A percentile compares a stretch with the other conserved stretches of the same genome.
Conservation (phyloP, 148 eudicot species). For the Nyssa sinensis region DNA sequence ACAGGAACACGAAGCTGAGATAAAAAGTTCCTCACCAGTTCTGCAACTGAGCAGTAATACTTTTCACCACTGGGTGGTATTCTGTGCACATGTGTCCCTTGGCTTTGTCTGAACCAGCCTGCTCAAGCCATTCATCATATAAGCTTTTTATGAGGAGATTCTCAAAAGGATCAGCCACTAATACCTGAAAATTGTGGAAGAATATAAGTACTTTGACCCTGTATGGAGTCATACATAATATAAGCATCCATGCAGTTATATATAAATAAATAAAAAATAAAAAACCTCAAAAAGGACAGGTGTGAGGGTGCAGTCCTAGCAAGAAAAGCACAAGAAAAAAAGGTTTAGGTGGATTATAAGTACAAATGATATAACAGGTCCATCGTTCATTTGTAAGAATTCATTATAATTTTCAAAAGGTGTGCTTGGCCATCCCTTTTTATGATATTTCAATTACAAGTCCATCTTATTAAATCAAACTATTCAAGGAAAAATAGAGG, state of each 20-base stretch:
- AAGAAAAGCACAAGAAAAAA: not conserved
- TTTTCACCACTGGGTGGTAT: conserved; percentile 85
- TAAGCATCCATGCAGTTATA: not conserved
- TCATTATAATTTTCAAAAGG: no score
- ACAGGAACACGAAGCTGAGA: not conserved
- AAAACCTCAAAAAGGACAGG: no score
- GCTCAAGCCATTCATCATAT: conserved; percentile 77
- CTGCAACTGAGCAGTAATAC: conserved; percentile 73
- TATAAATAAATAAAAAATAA: not conserved
- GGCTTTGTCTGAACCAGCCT: conserved; percentile 86
- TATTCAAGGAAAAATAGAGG: no score
- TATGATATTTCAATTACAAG: no score
- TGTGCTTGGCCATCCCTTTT: no score
- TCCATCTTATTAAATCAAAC: no score
- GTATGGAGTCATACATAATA: not conserved
- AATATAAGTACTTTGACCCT: not conserved
- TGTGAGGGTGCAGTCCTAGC: no score
- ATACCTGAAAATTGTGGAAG: conserved; percentile 45
- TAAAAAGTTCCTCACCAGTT: conserved; percentile 58
- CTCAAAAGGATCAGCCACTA: conserved; percentile 65
- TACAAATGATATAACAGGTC: no score
- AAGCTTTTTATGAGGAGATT: conserved; percentile 67
- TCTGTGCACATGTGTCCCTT: conserved; percentile 73
- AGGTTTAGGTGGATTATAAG: not conserved
- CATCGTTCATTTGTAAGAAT: no score